Conservation (phyloP, 352 stramenopile species). For the Phytophthora ramorum region DNA sequence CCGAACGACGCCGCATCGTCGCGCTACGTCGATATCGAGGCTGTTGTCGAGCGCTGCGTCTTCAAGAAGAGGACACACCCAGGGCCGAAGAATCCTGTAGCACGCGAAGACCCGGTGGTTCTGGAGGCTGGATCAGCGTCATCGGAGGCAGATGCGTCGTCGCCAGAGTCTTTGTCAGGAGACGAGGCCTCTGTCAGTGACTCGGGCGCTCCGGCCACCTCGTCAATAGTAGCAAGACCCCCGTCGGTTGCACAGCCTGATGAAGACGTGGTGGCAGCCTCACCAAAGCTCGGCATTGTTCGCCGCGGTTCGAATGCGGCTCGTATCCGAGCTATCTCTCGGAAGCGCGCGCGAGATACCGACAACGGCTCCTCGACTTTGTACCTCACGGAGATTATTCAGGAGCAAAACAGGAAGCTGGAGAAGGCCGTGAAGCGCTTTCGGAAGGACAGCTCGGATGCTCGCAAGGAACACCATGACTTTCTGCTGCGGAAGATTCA, state of each 20-base stretch:
- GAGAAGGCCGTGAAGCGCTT: constrained; percentile 49
- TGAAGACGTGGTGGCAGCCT: constrained; percentile 3
- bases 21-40: constrained; percentile 50
- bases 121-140: constrained; percentile 8
- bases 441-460: constrained; percentile 42
- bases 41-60: constrained; percentile 33
- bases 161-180: constrained; percentile 22
- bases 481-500: constrained; percentile 47
- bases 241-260: constrained; percentile 2
- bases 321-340: neutral
- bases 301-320: constrained; percentile 10
- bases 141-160: constrained; percentile 28
- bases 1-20: constrained; percentile 35
- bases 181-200: constrained; percentile 30
- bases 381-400: constrained; percentile 46
- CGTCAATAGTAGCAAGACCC: constrained; percentile 9
- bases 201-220: constrained; percentile 6
- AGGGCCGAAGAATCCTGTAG: constrained; percentile 3
- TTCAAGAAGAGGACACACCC: constrained; percentile 25
- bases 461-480: constrained; percentile 43
- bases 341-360: constrained; percentile 26
- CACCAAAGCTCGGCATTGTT: constrained; percentile 7
- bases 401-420: constrained; percentile 41
- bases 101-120: constrained; percentile 3
- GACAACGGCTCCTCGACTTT: constrained; percentile 27